Evolutionary conservation across 2,329 filamentous ascomycete genomes (phyloP), one percentile per base, ranked within the genome.

Genomic region (Cercospora janseana): DNA sequence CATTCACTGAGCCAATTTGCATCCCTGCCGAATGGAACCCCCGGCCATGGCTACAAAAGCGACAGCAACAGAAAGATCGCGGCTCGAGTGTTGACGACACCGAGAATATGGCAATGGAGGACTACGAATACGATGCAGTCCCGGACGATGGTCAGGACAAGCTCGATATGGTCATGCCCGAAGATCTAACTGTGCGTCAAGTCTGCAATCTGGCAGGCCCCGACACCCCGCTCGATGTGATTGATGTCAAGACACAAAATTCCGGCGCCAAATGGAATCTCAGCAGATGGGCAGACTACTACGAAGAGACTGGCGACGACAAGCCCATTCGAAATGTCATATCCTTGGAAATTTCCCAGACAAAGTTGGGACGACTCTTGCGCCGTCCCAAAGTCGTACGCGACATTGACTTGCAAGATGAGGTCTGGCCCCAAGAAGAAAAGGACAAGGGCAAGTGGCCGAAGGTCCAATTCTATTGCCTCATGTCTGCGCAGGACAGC

Each of bases 401-500:
- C 28, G 81, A 86, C 53, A 76, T 86, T 55, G 77, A 80, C 56
- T 68, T 80, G 3, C 75, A 77, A 58, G 77, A 80, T 54, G 69
- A 74, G 4, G 75, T 79, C n/a, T 80, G 77, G 77, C 76, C 75
- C 12, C 70, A 73, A 49, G 75, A 77, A 35, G 69, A 72, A 66
- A 75, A 60, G 1, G 77, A 79, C 40, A 75, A 78, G 55, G 75
- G 75, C 23, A 76, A 81, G 46, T 80, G 75, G 49, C 80, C 82
- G 5, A 79, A 81, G 51, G 83, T 86, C 6, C 81, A 85, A 52
- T 85, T 83, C 61, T 85, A 85, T 69, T 83, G 81, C 62, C 69
- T 86, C 27, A 86, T 86, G 83, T 86, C 83, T 4, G 82, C 85
- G 16, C 80, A 81, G 9, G 82, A 86, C 65, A 85, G 82, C 66